phyloP scores from a whole-genome alignment of 2,329 filamentous ascomycete genomes.

The Pseudonectria foliicola region DNA sequence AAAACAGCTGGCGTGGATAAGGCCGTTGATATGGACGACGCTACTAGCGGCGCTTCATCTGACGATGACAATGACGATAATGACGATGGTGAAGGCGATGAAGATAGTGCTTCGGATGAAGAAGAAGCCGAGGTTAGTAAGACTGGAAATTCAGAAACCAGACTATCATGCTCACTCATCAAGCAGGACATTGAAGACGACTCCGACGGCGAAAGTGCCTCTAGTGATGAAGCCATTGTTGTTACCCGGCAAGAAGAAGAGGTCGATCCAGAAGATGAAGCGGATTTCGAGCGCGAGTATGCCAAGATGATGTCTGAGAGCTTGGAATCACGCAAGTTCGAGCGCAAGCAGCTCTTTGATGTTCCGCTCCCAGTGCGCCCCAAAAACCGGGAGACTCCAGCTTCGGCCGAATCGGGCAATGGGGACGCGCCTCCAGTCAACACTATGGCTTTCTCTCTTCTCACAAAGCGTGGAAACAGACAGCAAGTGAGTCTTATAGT shows the following conservation, averaged over 20 bases:
- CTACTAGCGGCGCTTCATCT: slow-evolving; percentile 60
- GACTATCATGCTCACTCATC: not conserved
- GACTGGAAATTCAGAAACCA: too few species aligned
- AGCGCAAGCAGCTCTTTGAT: slow-evolving; percentile 90
- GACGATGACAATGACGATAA: slow-evolving; percentile 69
- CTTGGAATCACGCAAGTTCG: slow-evolving; percentile 89
- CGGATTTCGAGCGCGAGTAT: slow-evolving; percentile 95
- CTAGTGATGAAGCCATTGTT: slow-evolving; percentile 82
- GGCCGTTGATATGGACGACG: slow-evolving; percentile 62
- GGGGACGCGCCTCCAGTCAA: slow-evolving; percentile 18
- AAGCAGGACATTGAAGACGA: slow-evolving; percentile 41
- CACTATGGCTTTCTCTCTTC: slow-evolving; percentile 94
- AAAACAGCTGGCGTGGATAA: slow-evolving; percentile 70
- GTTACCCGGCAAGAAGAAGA: slow-evolving; percentile 88
- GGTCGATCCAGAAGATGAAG: slow-evolving; percentile 86
- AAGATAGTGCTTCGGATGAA: slow-evolving; percentile 52
- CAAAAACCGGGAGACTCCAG: slow-evolving; percentile 53
- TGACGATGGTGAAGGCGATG: slow-evolving; percentile 55
- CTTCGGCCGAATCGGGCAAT: slow-evolving; percentile 21
- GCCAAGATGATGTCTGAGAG: slow-evolving; percentile 98
- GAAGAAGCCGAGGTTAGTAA: slow-evolving; percentile 50
- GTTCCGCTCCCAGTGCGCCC: slow-evolving; percentile 89
- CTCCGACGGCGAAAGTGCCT: slow-evolving; percentile 52
- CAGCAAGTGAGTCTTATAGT: slow-evolving; percentile 62
- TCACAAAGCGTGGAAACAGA: slow-evolving; percentile 93